Percentiles rank a stretch among this genome's conserved stretches.
phyloP scores from a whole-genome alignment of 306 rosid genomes.

The Cucumis sativus region Cucumber_9930_V3 NC_026655.2:1765501-1766000 shows the following conservation, averaged over 20 bases:
- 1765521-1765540: slow-evolving; percentile 67
- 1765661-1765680: background rate
- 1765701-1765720: background rate
- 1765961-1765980: too few relatives aligned
- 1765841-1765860: background rate
- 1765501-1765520: slow-evolving; percentile 71
- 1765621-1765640: background rate
- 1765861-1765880: background rate
- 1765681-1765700: background rate
- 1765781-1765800: background rate
- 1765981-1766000: too few relatives aligned
- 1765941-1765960: too few relatives aligned
- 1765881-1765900: background rate
- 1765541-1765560: slow-evolving; percentile 8
- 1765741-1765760: background rate
- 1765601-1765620: background rate
- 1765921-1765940: too few relatives aligned
- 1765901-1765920: too few relatives aligned
- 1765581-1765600: background rate
- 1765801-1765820: background rate
- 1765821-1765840: background rate
- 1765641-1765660: background rate
- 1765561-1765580: background rate
- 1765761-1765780: background rate
- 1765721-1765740: background rate